Percentiles rank a stretch among this genome's conserved stretches.
Conservation (phyloP, 179 eudicot species). For the Spergularia azorica region DNA sequence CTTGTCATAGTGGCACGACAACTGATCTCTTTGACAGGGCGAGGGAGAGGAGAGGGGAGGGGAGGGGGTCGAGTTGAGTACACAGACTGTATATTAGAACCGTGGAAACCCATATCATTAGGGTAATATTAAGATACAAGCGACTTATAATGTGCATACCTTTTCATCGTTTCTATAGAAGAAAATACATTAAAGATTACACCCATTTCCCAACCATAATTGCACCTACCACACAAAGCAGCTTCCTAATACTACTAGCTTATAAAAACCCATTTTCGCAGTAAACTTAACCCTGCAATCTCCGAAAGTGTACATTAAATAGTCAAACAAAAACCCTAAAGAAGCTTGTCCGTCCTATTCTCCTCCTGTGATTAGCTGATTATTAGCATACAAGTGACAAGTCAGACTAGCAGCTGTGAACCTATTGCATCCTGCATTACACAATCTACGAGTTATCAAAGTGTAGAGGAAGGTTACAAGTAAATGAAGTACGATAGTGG, state of each 20-base stretch:
- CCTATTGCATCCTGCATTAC: conserved; percentile 41
- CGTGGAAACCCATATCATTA: conserved; percentile 14
- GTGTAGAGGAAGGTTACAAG: neutral
- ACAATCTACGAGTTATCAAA: neutral
- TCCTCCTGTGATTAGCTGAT: conserved; percentile 34
- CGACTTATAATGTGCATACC: conserved; percentile 20
- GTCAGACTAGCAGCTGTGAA: conserved; percentile 29
- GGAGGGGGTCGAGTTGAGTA: neutral
- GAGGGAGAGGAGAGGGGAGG: neutral
- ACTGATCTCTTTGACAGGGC: neutral
- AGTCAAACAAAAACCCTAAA: conserved; percentile 19
- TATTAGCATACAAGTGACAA: conserved; percentile 29
- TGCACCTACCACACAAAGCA: conserved; percentile 12
- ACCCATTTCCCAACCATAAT: conserved; percentile 10
- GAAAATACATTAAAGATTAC: conserved; percentile 15
- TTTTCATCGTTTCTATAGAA: conserved; percentile 21
- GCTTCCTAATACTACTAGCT: conserved; percentile 28
- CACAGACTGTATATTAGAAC: neutral
- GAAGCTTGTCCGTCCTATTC: conserved; percentile 18
- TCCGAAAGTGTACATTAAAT: conserved; percentile 22
- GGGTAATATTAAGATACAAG: conserved; percentile 15
- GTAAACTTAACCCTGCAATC: conserved; percentile 17
- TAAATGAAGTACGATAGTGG: neutral
- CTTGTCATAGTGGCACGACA: neutral
- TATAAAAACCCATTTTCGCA: conserved; percentile 15